Base-by-base conservation (phyloP, 2,329 filamentous ascomycete species). In the Alternaria hordeiaustralica region DNA sequence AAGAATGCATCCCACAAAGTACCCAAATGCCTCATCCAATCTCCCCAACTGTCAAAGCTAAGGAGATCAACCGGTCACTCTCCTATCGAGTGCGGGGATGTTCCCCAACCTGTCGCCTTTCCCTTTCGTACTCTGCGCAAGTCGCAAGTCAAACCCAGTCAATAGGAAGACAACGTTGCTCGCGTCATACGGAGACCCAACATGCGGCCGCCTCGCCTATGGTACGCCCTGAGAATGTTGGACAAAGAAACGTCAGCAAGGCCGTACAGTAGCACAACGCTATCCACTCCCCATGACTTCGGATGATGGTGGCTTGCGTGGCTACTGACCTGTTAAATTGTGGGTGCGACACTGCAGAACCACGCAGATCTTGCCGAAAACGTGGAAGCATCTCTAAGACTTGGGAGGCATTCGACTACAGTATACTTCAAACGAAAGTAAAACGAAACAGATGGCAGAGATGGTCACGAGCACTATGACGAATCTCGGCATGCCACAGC, bases 381-480 rank as follows among this genome's bases (percentile, higher is more conserved):
- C 36, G n/a, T 51, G 41, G 21, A 55, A 54, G 25, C 41, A 41
- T 20, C 33, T 41, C 18, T 23, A 20, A 58, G 36, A 61, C 13
- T 10, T 55, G n/a, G 54, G 46, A 58, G 26, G 26, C n/a, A 28
- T 26, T 9, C 21, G 55, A 59, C 46, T 21, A 60, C 57, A 61
- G 53, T 46, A 49, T 60, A 50, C 44, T 33, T 25, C 41, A 43
- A 30, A 63, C 51, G 9, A 43, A 28, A 18, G 60, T 59, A 59
- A 60, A 63, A 69, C 58, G 49, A 63, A 67, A 60, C 57, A 62
- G 44, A 59, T 49, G 50, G 56, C 67, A 61, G 63, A 65, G 18
- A 30, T 41, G 55, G 60, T 66, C 63, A 68, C 58, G 56, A 67
- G 65, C 43, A 47, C 33, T 25, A 43, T 26, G 56, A 51, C 50